Base-by-base conservation (phyloP, 2,329 filamentous ascomycete genomes). In the Ceratocystis papillata region DNA sequence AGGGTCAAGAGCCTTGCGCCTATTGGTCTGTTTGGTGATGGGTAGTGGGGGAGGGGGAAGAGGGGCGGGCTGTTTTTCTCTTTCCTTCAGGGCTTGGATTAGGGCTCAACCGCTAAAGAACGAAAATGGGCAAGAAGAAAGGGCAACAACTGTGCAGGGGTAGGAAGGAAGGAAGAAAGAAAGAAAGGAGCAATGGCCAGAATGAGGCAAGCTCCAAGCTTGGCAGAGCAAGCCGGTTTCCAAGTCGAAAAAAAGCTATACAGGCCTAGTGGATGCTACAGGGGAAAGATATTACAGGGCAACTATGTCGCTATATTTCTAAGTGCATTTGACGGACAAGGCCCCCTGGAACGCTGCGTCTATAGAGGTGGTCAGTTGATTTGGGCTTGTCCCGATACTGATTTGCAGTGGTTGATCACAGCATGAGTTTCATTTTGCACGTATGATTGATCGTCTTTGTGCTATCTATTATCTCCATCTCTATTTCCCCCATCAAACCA, bases 111-210 rank as follows among this genome's bases (percentile, higher is more conserved):
- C 17, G 20, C 48, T 25, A 53, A 53, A 4, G 44, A 33, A 37
- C 30, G 12, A 45, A 22, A 12, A 60, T 15, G 7, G 5, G n/a
- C n/a, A 45, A 45, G 48, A 30, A 48, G 45, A 33, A 63, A 10
- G 33, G 33, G n/a, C 41, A 22, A 30, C 30, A 15, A 17, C 20
- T 44, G 6, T 37, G 44, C 30, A 37, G 33, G 41, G 20, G 44
- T 25, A 22, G 33, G 17, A 62, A 62, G 41, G 60, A 62, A 37
- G 33, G 10, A 37, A 37, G 8, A 37, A 7, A 33, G n/a, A 61
- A 61, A 22, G 33, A 25, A 62, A 62, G 60, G 60, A 62, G 60
- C 60, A 62, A 46, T 62, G 28, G 28, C 60, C 60, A 62, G 45
- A 62, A 62, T 45, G 44, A 50, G 61, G 61, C 61, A 63, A 50